These are phyloP conservation scores for Penicillium sp. DNA, from an alignment of 2,329 filamentous ascomycete genomes.

Conservation along the genomic window DNA sequence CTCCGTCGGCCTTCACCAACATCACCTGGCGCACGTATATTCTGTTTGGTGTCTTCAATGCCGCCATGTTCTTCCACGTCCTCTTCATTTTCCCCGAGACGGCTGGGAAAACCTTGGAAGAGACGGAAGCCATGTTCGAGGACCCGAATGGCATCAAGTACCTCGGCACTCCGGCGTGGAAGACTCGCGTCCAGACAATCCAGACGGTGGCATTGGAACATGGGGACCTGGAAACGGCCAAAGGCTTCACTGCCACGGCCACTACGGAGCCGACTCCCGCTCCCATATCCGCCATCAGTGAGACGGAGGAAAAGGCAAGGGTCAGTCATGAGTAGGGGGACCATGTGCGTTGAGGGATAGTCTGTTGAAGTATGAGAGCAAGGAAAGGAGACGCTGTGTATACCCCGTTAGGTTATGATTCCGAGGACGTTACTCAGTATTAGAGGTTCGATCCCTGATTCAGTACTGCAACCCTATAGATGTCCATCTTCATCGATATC, in stretches of 20 bases:
- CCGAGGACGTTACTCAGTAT: no score
- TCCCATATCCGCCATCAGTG: not conserved
- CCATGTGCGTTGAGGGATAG: no score
- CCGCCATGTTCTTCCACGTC: slow-evolving; percentile 36
- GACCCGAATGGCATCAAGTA: slow-evolving; percentile 22
- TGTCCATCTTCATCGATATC: no score
- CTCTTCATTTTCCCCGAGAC: slow-evolving; percentile 36
- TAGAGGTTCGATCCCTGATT: no score
- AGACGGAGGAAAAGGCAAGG: no score
- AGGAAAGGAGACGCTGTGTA: no score
- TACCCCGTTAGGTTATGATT: no score
- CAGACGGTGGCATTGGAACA: slow-evolving; percentile 16
- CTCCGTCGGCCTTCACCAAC: slow-evolving; percentile 37
- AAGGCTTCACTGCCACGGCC: no score
- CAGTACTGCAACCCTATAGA: no score
- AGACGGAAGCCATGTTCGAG: slow-evolving; percentile 29
- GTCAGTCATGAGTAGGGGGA: no score
- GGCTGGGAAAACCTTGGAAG: slow-evolving; percentile 29
- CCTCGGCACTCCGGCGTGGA: slow-evolving; percentile 40
- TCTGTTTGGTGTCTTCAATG: slow-evolving; percentile 46
- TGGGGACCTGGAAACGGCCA: slow-evolving; percentile 19
- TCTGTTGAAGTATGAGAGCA: no score
- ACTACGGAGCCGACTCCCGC: no score
- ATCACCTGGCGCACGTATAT: slow-evolving; percentile 29
- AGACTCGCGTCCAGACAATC: slow-evolving; percentile 30